Conservation (phyloP, 2,329 filamentous ascomycete species). For the Colletotrichum sp. region DNA sequence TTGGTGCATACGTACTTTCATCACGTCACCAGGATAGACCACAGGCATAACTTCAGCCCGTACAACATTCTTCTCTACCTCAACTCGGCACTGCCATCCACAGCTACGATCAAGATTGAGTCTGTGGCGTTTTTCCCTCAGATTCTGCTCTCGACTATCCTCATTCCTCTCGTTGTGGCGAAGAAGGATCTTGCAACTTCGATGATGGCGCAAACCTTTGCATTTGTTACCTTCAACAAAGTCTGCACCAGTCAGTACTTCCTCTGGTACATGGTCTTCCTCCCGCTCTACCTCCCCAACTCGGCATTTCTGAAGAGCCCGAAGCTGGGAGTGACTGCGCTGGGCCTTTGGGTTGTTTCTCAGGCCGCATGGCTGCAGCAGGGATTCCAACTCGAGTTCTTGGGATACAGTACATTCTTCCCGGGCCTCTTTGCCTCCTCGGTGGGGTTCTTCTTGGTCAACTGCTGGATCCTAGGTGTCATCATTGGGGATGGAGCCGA, state of each 20-base stretch:
- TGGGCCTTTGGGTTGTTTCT: conserved; percentile 73
- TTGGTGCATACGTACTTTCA: conserved; percentile 90
- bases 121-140: conserved; percentile 90
- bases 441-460: conserved; percentile 80
- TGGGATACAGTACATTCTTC: conserved; percentile 82
- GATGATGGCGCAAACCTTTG: conserved; percentile 95
- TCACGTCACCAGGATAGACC: conserved; percentile 90
- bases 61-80: conserved; percentile 94
- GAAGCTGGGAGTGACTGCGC: conserved; percentile 65
- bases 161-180: conserved; percentile 77
- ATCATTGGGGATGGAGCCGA: conserved; percentile 69
- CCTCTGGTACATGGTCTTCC: conserved; percentile 94
- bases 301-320: conserved; percentile 72
- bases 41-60: conserved; percentile 97
- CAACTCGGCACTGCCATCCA: conserved; percentile 65
- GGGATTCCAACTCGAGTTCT: conserved; percentile 77
- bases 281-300: conserved; percentile 86
- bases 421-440: conserved; percentile 82
- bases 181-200: conserved; percentile 81
- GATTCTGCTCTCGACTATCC: conserved; percentile 75
- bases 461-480: conserved; percentile 85
- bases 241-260: conserved; percentile 99
- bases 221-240: conserved; percentile 98
- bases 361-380: conserved; percentile 81
- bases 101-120: conserved; percentile 60